Evolutionary conservation across 345 rosid genomes (phyloP).

Genomic region (Eucalyptus cloeziana): DNA sequence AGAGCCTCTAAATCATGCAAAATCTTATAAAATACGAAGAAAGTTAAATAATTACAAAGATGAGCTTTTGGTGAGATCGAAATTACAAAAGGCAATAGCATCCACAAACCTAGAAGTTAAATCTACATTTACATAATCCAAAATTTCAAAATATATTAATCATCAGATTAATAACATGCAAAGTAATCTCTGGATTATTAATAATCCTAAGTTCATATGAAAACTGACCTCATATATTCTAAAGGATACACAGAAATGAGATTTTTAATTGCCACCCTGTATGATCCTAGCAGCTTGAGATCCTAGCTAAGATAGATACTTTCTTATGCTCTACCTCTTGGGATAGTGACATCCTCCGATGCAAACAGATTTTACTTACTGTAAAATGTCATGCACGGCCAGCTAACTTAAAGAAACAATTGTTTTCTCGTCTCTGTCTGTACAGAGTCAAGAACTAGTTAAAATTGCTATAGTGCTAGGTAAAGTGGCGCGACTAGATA

Average conservation of each 20-base stretch:
- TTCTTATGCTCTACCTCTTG: neutral
- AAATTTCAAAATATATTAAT: neutral
- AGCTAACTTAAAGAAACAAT: neutral
- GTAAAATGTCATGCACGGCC: neutral
- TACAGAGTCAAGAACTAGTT: neutral
- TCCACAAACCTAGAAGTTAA: neutral
- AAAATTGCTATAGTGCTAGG: neutral
- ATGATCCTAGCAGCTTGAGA: neutral
- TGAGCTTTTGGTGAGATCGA: neutral
- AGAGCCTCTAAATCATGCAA: neutral
- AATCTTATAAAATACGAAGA: neutral
- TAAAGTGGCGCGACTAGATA: neutral
- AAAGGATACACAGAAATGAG: neutral
- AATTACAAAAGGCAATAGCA: neutral
- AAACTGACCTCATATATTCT: neutral
- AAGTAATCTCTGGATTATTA: neutral
- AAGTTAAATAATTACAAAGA: neutral
- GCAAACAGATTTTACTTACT: neutral
- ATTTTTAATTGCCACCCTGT: neutral
- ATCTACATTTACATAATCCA: neutral
- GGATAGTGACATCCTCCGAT: neutral
- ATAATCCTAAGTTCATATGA: neutral
- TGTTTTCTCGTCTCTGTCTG: neutral
- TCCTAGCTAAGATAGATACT: neutral
- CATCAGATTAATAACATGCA: neutral